These are phyloP conservation scores for Solanum chmielewskii DNA, from an alignment of 257 asterid genomes.

Conservation along the genomic window DNA sequence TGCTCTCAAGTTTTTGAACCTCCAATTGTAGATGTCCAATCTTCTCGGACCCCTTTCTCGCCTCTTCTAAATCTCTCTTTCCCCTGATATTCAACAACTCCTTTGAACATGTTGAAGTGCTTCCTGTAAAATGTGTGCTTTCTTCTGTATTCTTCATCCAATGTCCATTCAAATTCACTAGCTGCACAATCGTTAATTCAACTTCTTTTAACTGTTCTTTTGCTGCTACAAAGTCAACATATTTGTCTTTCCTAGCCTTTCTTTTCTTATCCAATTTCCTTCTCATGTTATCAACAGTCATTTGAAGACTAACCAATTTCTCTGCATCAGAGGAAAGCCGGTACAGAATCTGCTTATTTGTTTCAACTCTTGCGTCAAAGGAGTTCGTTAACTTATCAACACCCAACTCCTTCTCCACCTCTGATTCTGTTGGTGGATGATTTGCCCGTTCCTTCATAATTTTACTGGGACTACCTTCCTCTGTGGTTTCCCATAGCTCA, in stretches of 20 bases:
- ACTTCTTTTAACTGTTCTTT: constrained; percentile 64
- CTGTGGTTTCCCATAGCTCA: constrained; percentile 35
- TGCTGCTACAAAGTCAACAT: constrained; percentile 37
- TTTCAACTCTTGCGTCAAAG: constrained; percentile 27
- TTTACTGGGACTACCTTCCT: constrained; percentile 17
- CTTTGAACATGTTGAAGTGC: constrained; percentile 8
- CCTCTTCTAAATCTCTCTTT: constrained; percentile 48
- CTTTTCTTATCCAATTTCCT: constrained; percentile 40
- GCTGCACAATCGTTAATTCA: constrained; percentile 47
- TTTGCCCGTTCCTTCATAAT: constrained; percentile 15
- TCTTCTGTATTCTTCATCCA: constrained; percentile 53
- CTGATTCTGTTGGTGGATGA: constrained; percentile 50
- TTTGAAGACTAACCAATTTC: constrained; percentile 45
- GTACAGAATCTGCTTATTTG: constrained; percentile 42
- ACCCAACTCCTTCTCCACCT: constrained; percentile 56
- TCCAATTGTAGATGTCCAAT: constrained; percentile 50
- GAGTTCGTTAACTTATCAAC: constrained; percentile 38
- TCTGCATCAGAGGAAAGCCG: constrained; percentile 54
- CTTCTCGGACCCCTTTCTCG: constrained; percentile 63
- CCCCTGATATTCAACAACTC: constrained; percentile 39
- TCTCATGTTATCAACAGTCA: constrained; percentile 34
- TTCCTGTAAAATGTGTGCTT: not conserved
- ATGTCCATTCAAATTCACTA: constrained; percentile 53
- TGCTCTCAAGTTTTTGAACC: constrained; percentile 58
- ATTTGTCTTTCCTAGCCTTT: constrained; percentile 34